Evolutionary conservation across 108 stramenopile species (phyloP), one percentile per base, ranked within the genome.

Genomic region (Schizochytrium sp.): DNA sequence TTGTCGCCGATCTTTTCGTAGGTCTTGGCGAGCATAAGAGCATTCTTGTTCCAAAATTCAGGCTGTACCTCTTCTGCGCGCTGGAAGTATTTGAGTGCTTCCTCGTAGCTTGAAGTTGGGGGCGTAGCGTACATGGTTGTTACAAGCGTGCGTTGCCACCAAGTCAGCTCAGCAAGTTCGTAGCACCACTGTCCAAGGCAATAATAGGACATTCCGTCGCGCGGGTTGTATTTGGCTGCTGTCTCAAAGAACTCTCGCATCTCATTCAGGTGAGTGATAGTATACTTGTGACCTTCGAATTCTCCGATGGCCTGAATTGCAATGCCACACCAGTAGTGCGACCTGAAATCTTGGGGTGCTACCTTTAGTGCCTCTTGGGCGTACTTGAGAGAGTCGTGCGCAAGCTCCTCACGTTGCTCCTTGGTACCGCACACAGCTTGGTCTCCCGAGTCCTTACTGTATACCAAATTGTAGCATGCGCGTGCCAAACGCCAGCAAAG

Each of bases 41-140:
- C 76, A 40, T 83, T 83, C 76, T 83, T 83, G 76, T 83, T 83
- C 76, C 76, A 83, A 53, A 83, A 83, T 40, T 55, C 76, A 40
- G 76, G 76, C 76, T 83, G 50, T 5, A 83, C 76, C 47, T 49
- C 12, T 53, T 83, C 76, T 47, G 76, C 76, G 12, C 53, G 76
- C 76, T 55, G 53, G 47, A 83, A 83, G n/a, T 19, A 83, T 10
- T 42, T 5, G 8, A 83, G 76, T 5, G 76, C 76, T 53, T 83
- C 76, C 53, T 83, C 53, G 40, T 55, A 83, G 53, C 50, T 83
- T n/a, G 28, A 38, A n/a, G 19, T 17, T 56, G 76, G 76, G 5
- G 76, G 76, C 17, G 76, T 40, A 10, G 76, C 76, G 2, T 55
- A 83, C 1, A 83, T 49, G 50, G 3, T 83, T 47, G 50, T 83